A percentile compares a stretch with the other conserved stretches of the same genome.
These are phyloP conservation scores for Tephrocybe sp. DNA, from an alignment of 768 basidiomycete genomes.

Conservation along the genomic window DNA sequence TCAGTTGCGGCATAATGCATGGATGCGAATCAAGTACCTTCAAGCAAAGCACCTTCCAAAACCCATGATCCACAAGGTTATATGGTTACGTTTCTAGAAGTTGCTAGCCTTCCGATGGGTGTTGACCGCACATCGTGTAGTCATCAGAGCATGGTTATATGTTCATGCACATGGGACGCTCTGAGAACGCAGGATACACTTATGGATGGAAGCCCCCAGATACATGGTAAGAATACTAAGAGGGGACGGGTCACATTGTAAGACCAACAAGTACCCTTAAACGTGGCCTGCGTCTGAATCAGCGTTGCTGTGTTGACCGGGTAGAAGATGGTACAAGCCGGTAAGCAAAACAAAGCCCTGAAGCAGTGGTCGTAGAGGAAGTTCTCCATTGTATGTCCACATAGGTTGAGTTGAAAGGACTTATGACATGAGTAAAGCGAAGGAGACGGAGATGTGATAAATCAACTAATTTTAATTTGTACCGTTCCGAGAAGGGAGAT, in stretches of 20 bases:
- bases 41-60: conserved; percentile 3
- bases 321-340: not conserved
- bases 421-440: conserved; percentile 18
- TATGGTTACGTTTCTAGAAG: conserved; percentile 15
- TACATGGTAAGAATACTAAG: not conserved
- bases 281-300: not conserved
- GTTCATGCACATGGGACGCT: conserved; percentile 2
- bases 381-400: not conserved
- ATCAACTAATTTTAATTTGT: conserved; percentile 13
- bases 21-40: not conserved
- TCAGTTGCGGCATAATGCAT: not conserved
- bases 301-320: not conserved
- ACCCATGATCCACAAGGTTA: conserved; percentile 11
- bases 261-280: conserved; percentile 2
- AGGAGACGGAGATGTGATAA: conserved; percentile 34
- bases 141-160: conserved; percentile 9
- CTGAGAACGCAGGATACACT: conserved; percentile 6
- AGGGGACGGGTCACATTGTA: not conserved
- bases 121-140: conserved; percentile 1
- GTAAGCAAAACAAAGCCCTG: not conserved
- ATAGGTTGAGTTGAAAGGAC: not conserved
- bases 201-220: not conserved
- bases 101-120: conserved; percentile 7
- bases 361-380: not conserved
- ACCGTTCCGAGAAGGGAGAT: conserved; percentile 17